These are phyloP conservation scores for Mikania micrantha DNA, from an alignment of 129 eudicot species.

Conservation along the genomic window DNA sequence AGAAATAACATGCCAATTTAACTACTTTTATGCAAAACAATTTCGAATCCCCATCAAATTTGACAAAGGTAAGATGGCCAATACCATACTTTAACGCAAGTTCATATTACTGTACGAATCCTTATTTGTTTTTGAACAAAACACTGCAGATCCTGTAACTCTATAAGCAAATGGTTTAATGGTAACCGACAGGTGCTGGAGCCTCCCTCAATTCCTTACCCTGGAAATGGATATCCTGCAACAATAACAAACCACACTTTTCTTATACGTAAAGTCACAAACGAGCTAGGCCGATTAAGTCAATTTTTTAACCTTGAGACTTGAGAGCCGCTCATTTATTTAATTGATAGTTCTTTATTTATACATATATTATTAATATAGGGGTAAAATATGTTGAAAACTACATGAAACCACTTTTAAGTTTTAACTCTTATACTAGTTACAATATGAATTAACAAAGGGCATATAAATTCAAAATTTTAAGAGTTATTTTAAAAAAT, in stretches of 20 bases:
- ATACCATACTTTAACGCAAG: background rate
- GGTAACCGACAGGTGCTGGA: constrained; percentile 89
- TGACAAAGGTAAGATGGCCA: background rate
- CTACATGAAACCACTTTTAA: too few relatives aligned
- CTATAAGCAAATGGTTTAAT: constrained; percentile 19
- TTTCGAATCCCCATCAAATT: background rate
- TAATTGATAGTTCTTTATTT: too few relatives aligned
- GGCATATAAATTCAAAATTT: too few relatives aligned
- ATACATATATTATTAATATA: too few relatives aligned
- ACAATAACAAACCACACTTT: background rate
- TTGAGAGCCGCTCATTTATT: too few relatives aligned
- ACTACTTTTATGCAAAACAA: background rate
- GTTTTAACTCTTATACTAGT: too few relatives aligned
- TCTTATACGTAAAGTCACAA: too few relatives aligned
- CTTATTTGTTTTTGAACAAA: background rate
- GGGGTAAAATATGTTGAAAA: too few relatives aligned
- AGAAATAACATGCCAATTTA: background rate
- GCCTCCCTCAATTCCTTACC: constrained; percentile 87
- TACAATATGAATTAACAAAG: too few relatives aligned
- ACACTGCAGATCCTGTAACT: background rate
- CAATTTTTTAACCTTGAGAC: too few relatives aligned
- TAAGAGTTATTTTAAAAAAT: too few relatives aligned
- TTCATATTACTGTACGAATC: constrained; percentile 5
- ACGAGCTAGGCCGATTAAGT: too few relatives aligned
- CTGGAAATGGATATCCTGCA: constrained; percentile 91